Base-by-base conservation (phyloP, 805 yeast genomes). In the Spathaspora arborariae region DNA sequence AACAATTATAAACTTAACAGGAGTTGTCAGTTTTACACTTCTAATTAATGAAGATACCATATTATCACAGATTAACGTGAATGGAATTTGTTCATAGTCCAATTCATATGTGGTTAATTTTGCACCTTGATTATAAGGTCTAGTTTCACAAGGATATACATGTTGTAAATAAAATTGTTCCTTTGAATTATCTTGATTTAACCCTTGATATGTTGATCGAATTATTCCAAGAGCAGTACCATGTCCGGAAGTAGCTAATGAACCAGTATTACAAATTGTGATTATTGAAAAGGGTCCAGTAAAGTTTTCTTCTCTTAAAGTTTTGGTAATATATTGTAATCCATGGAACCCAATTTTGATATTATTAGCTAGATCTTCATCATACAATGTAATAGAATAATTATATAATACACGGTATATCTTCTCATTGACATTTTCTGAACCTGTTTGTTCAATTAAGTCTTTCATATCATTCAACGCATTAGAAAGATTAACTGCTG, bases 91-190 rank as follows among this genome's bases (percentile, higher is more conserved):
- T 52, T 92, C 98, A 57, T 86, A 84, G 13, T 87, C 83, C 40
- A 92, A 75, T 63, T 92, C 99, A 65, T 82, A 92, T 0, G 97
- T 91, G 0, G 98, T 92, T 48, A 92, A 73, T 54, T 96, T 79
- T 0, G 97, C 88, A 8, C 99, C 99, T 69, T 92, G 98, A 63
- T 92, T 90, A 62, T 92, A 94, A 1, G 99, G 99, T 56, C 99
- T 78, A 0, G 99, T 92, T 62, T 92, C 99, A 57, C 92, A 76
- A 5, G 96, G 92, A 56, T 82, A 94, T 0, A 84, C 94, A 42
- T 82, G 89, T 8, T 79, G 74, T 52, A 92, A 67, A 59, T 73
- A 75, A 39, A 81, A 78, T 0, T 68, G 58, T 24, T 62, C 64
- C 8, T 55, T 55, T 1, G 62, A 47, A 15, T 34, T 48, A 8